Conservation (phyloP, 495 filamentous ascomycete species). For the Annulohypoxylon bovei region DNA sequence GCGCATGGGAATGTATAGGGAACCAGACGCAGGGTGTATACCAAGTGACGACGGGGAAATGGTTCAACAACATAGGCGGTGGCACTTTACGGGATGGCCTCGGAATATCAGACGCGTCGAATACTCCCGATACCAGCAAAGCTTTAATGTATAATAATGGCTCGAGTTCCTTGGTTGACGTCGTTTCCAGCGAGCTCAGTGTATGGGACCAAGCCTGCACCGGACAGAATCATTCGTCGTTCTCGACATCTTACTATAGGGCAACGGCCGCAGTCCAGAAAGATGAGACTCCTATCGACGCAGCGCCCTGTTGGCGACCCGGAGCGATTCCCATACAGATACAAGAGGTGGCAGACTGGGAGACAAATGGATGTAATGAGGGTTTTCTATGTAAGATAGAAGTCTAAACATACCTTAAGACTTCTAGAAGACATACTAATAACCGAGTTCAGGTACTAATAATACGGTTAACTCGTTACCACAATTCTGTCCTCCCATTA, state of each 20-base stretch:
- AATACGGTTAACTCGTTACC: slow-evolving; percentile 57
- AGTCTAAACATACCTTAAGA: background rate
- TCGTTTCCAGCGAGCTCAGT: slow-evolving; percentile 8
- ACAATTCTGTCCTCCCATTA: slow-evolving; percentile 57
- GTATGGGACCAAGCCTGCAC: slow-evolving; percentile 51
- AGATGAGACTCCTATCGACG: slow-evolving; percentile 37
- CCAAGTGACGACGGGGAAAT: slow-evolving; percentile 49
- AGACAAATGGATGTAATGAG: slow-evolving; percentile 46
- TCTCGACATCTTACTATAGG: slow-evolving; percentile 48
- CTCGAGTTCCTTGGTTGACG: slow-evolving; percentile 22
- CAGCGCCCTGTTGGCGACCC: slow-evolving; percentile 50
- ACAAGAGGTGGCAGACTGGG: slow-evolving; percentile 49
- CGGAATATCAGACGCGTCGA: slow-evolving; percentile 44
- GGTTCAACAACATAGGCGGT: slow-evolving; percentile 47
- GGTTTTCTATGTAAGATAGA: slow-evolving; percentile 54
- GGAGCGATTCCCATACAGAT: slow-evolving; percentile 48
- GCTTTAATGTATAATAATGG: slow-evolving; percentile 30
- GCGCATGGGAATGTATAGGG: slow-evolving; percentile 53
- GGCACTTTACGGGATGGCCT: slow-evolving; percentile 24
- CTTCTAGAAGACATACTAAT: slow-evolving; percentile 18
- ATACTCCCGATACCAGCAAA: slow-evolving; percentile 38
- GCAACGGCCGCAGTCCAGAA: slow-evolving; percentile 15
- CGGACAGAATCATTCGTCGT: slow-evolving; percentile 44
- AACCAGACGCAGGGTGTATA: slow-evolving; percentile 47
- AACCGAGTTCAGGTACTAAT: slow-evolving; percentile 48